Percentiles rank a stretch among this genome's conserved stretches.
phyloP scores from a whole-genome alignment of 352 stramenopile genomes.

The Stramenopiles sp. region DNA sequence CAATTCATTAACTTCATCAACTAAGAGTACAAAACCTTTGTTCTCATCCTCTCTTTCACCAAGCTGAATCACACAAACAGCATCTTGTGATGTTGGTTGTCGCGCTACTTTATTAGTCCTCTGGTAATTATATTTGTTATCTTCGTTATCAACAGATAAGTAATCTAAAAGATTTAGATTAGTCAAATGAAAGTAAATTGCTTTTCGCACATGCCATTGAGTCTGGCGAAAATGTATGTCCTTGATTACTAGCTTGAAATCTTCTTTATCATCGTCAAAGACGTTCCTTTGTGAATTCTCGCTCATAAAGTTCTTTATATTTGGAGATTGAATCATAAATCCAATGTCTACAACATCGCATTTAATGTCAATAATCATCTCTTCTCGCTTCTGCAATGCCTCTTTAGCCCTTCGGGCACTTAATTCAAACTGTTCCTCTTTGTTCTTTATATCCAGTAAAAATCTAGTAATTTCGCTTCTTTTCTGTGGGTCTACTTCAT shows the following conservation, averaged over 20 bases:
- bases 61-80: too few species aligned
- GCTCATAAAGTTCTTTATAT: not conserved
- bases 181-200: not conserved
- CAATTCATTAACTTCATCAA: not conserved
- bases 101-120: too few species aligned
- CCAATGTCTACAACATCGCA: not conserved
- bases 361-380: not conserved
- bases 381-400: not conserved
- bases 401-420: not conserved
- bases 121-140: too few species aligned
- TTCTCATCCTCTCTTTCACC: too few species aligned
- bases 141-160: not conserved
- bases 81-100: too few species aligned
- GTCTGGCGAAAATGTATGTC: not conserved
- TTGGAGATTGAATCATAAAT: not conserved
- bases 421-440: not conserved
- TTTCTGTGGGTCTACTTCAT: not conserved
- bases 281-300: not conserved
- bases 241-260: not conserved
- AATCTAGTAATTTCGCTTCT: not conserved
- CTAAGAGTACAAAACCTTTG: not conserved
- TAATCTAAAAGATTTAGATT: not conserved
- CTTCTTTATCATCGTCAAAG: not conserved
- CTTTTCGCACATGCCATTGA: not conserved
- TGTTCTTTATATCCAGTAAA: not conserved